Evolutionary conservation across 148 eudicot species (phyloP).

Genomic region (Persicaria tinctoria): DNA sequence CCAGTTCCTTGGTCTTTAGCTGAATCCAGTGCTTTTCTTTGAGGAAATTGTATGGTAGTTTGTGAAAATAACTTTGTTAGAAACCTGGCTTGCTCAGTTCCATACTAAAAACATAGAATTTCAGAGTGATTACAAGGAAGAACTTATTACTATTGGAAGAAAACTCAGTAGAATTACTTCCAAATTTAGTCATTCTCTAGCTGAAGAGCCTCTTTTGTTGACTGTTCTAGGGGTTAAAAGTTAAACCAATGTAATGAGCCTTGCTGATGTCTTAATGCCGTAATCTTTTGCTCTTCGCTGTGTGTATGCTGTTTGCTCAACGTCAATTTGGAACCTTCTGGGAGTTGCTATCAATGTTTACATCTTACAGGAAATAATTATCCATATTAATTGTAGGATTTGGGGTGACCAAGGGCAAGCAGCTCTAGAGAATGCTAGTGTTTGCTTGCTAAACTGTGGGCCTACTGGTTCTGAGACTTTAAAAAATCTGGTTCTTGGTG

Average conservation of each 20-base stretch:
- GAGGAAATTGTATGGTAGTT: neutral
- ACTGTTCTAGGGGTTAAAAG: neutral
- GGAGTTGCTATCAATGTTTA: neutral
- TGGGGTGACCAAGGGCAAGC: constrained; percentile 99
- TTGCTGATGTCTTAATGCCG: neutral
- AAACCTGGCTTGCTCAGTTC: neutral
- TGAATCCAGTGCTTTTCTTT: neutral
- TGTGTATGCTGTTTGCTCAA: neutral
- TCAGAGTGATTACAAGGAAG: neutral
- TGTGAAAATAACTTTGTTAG: neutral
- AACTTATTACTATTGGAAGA: neutral
- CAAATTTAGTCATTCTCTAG: neutral
- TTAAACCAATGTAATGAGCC: neutral
- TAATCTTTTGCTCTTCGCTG: neutral
- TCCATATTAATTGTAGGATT: constrained; percentile 46
- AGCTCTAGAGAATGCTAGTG: constrained; percentile 84
- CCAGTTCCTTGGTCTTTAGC: neutral
- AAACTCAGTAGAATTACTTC: neutral
- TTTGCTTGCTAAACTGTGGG: constrained; percentile 91
- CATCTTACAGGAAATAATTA: neutral
- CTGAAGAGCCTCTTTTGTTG: neutral
- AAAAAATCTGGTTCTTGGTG: constrained; percentile 93
- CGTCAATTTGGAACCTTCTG: neutral
- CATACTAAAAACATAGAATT: neutral
- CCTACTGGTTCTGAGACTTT: constrained; percentile 93